Conservation (phyloP, 495 filamentous ascomycete species). For the Penicillium nucicola region DNA sequence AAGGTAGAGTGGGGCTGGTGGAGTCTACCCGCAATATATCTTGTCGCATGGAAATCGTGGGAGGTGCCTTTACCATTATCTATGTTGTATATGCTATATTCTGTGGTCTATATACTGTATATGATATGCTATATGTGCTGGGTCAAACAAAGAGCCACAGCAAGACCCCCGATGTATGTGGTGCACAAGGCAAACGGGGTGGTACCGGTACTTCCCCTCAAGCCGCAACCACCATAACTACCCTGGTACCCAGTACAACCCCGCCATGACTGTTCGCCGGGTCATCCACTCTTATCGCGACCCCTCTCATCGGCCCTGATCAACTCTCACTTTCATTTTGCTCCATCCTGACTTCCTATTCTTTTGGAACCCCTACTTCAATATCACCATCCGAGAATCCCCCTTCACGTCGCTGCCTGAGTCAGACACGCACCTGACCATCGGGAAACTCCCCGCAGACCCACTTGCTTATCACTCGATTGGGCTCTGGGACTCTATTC, state of each 20-base stretch:
- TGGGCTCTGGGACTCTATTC: conserved; percentile 5
- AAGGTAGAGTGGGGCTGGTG: too few relatives aligned
- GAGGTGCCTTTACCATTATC: too few relatives aligned
- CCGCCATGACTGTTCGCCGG: conserved; percentile 5
- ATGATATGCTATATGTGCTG: too few relatives aligned
- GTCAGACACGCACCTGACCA: conserved; percentile 2
- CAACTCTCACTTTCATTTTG: background rate
- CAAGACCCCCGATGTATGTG: too few relatives aligned
- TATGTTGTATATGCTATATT: too few relatives aligned
- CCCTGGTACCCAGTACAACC: conserved; percentile 2
- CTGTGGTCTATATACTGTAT: too few relatives aligned
- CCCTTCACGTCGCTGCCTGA: conserved; percentile 1
- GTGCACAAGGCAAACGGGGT: too few relatives aligned
- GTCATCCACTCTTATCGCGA: conserved; percentile 11
- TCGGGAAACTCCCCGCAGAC: conserved; percentile 8
- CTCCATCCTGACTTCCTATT: background rate
- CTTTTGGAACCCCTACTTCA: background rate
- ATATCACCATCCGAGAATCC: too few relatives aligned
- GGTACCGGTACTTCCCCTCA: too few relatives aligned
- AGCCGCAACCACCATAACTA: background rate
- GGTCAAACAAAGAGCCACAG: too few relatives aligned
- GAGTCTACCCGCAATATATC: too few relatives aligned
- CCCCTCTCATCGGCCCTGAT: background rate
- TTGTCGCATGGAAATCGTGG: too few relatives aligned
- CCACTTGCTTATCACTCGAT: conserved; percentile 10